phyloP scores from a whole-genome alignment of 495 filamentous ascomycete species.

The Hypoxylon cercidicola region DNA sequence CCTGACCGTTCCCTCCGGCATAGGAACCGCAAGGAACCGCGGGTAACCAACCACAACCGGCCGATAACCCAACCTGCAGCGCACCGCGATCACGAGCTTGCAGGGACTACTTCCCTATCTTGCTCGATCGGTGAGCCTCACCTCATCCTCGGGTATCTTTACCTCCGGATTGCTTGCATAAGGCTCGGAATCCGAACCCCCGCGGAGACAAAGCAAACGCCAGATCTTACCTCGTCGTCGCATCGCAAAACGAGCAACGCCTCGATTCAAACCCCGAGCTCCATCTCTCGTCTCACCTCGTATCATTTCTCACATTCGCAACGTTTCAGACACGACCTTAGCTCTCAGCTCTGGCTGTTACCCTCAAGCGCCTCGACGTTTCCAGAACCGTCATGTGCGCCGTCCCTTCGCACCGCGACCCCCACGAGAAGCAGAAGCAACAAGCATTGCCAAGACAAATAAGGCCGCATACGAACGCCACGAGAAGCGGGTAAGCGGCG shows the following conservation, averaged over 20 bases:
- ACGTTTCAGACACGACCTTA: too few species aligned
- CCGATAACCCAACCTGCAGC: constrained; percentile 38
- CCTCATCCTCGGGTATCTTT: neutral
- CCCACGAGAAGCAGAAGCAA: neutral
- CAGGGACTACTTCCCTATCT: neutral
- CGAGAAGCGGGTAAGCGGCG: neutral
- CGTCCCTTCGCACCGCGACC: constrained; percentile 2
- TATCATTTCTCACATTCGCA: neutral
- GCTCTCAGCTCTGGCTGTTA: too few species aligned
- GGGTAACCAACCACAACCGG: constrained; percentile 33
- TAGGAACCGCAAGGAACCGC: too few species aligned
- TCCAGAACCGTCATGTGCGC: constrained; percentile 32
- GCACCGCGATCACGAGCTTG: constrained; percentile 34
- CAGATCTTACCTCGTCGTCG: neutral
- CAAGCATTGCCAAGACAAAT: neutral
- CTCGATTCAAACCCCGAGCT: neutral
- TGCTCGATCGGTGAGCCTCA: neutral
- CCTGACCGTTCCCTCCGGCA: too few species aligned
- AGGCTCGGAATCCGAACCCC: neutral
- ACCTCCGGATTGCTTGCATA: neutral
- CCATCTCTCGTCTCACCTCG: neutral
- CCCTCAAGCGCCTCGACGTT: too few species aligned
- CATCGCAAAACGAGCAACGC: neutral
- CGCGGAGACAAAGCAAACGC: neutral
- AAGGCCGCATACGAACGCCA: neutral